Evolutionary conservation across 2,329 filamentous ascomycete genomes (phyloP).

Genomic region (Xylaria polymorpha): DNA sequence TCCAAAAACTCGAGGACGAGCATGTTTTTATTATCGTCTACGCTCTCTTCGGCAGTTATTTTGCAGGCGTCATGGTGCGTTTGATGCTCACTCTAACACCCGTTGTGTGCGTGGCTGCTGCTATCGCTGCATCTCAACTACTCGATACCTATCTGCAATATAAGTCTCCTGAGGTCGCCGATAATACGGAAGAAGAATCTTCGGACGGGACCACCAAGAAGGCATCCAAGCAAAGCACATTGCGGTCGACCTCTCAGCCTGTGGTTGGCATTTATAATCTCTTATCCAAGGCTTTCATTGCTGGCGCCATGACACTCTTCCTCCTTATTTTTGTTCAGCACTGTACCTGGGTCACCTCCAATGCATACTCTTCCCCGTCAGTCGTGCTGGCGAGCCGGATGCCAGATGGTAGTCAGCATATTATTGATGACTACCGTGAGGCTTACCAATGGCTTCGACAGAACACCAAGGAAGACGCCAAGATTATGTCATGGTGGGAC

Average conservation of each 20-base stretch:
- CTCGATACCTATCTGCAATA: slow-evolving; percentile 85
- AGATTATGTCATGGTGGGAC: slow-evolving; percentile 99
- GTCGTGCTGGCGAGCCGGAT: slow-evolving; percentile 93
- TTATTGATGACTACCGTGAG: slow-evolving; percentile 99
- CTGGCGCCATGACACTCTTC: slow-evolving; percentile 78
- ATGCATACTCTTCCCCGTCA: slow-evolving; percentile 97
- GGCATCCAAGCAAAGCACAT: slow-evolving; percentile 62
- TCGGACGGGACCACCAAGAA: slow-evolving; percentile 69
- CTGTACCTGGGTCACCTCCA: slow-evolving; percentile 99
- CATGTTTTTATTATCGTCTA: slow-evolving; percentile 99
- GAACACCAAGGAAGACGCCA: slow-evolving; percentile 93
- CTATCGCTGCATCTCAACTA: slow-evolving; percentile 86
- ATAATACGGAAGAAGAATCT: slow-evolving; percentile 57
- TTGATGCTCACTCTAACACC: slow-evolving; percentile 98
- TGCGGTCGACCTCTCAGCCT: slow-evolving; percentile 78
- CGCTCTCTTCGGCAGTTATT: slow-evolving; percentile 95
- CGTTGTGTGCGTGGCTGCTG: slow-evolving; percentile 93
- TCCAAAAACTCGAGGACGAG: slow-evolving; percentile 92
- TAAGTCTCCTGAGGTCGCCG: slow-evolving; percentile 68
- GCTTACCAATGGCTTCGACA: slow-evolving; percentile 99
- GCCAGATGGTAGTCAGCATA: slow-evolving; percentile 95
- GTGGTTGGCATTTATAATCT: slow-evolving; percentile 85
- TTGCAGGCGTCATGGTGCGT: slow-evolving; percentile 98
- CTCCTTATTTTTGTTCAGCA: slow-evolving; percentile 94
- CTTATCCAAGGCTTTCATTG: slow-evolving; percentile 82